These are phyloP conservation scores for Exophiala lecanii-corni DNA, from an alignment of 2,329 filamentous ascomycete genomes.

Conservation along the genomic window DNA sequence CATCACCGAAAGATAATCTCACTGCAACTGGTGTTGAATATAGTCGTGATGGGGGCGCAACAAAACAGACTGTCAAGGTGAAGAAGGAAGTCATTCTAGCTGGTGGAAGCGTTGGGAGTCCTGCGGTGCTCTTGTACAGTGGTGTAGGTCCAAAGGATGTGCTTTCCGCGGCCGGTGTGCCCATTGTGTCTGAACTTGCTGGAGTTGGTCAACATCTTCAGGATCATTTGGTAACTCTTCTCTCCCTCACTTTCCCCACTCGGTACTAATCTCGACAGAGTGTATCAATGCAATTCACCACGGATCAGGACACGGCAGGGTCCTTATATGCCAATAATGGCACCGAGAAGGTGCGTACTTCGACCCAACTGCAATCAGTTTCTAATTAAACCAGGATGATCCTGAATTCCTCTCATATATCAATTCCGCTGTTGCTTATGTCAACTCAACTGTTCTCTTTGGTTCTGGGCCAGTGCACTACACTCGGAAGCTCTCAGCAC, in stretches of 20 bases:
- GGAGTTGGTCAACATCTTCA: slow-evolving; percentile 63
- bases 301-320: slow-evolving; percentile 30
- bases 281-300: slow-evolving; percentile 30
- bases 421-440: slow-evolving; percentile 22
- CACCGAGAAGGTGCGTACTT: slow-evolving; percentile 30
- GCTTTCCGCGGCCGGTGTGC: slow-evolving; percentile 52
- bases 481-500: slow-evolving; percentile 11
- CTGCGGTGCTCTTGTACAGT: slow-evolving; percentile 60
- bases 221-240: slow-evolving; percentile 51
- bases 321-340: slow-evolving; percentile 29
- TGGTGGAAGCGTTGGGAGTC: slow-evolving; percentile 58
- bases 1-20: slow-evolving; percentile 27
- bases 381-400: slow-evolving; percentile 14
- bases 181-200: slow-evolving; percentile 51
- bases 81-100: slow-evolving; percentile 45
- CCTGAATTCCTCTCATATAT: slow-evolving; percentile 24
- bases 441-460: slow-evolving; percentile 22
- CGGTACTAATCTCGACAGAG: slow-evolving; percentile 26
- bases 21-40: slow-evolving; percentile 33
- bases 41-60: slow-evolving; percentile 29
- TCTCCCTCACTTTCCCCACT: slow-evolving; percentile 6
- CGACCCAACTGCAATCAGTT: slow-evolving; percentile 20
- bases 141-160: slow-evolving; percentile 57
- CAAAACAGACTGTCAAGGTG: slow-evolving; percentile 35
- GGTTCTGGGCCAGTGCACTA: slow-evolving; percentile 12